phyloP scores from a whole-genome alignment of 768 basidiomycete species.

The Agaricus subrufescens region DNA sequence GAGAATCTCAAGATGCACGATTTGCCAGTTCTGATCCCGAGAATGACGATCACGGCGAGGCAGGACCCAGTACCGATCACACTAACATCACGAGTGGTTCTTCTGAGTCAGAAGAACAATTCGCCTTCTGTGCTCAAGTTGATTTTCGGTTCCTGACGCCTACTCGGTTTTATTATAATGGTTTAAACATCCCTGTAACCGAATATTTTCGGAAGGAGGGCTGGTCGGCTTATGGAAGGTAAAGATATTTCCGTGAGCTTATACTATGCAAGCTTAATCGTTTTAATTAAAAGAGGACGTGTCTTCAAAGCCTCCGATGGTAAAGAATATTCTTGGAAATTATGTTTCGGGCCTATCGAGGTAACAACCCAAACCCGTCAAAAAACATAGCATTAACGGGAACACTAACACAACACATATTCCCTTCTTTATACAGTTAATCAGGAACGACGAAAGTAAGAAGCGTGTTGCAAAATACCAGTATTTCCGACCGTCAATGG shows the following conservation, averaged over 20 bases:
- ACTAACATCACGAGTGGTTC: neutral
- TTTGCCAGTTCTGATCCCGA: constrained; percentile 3
- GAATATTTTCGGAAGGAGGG: constrained; percentile 18
- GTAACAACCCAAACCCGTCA: neutral
- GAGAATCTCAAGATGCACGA: too few species aligned
- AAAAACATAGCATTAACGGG: too few species aligned
- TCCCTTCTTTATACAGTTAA: constrained; percentile 8
- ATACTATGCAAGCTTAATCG: neutral
- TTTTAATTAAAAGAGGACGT: neutral
- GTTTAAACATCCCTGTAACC: neutral
- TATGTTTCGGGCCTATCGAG: constrained; percentile 18
- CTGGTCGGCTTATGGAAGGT: constrained; percentile 13
- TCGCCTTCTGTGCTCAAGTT: constrained; percentile 10
- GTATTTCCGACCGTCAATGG: constrained; percentile 5
- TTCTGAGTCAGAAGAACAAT: neutral
- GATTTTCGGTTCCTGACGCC: constrained; percentile 12
- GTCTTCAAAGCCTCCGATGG: constrained; percentile 16
- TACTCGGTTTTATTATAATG: constrained; percentile 8
- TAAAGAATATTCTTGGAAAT: constrained; percentile 26
- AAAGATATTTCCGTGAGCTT: neutral
- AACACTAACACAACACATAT: neutral
- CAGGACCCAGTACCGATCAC: neutral
- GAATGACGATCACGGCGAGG: neutral
- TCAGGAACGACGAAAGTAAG: constrained; percentile 15
- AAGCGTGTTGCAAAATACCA: constrained; percentile 16